Conservation (phyloP, 176 grass and related monocot genomes). For the Raddia guianensis region DNA sequence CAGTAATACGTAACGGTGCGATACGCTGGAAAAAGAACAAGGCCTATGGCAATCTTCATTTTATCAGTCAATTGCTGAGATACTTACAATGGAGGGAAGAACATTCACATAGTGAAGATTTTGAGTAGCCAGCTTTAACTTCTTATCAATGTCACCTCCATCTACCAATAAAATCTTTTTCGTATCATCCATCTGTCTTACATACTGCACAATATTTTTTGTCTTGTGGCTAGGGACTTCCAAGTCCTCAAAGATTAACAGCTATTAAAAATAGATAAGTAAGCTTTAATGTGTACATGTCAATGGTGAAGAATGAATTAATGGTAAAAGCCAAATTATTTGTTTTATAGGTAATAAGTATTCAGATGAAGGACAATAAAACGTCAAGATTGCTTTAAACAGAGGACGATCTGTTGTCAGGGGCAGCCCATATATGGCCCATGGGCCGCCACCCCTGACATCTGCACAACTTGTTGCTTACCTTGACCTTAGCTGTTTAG, state of each 20-base stretch:
- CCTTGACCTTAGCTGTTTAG: background rate
- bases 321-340: background rate
- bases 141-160: constrained; percentile 69
- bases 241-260: constrained; percentile 71
- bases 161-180: constrained; percentile 92
- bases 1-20: too few species aligned
- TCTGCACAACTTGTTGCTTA: too few species aligned
- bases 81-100: constrained; percentile 81
- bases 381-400: constrained; percentile 17
- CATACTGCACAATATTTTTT: constrained; percentile 75
- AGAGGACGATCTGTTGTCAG: background rate
- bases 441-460: too few species aligned
- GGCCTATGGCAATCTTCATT: background rate
- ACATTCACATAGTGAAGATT: constrained; percentile 89
- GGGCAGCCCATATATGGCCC: too few species aligned
- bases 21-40: too few species aligned
- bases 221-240: constrained; percentile 84
- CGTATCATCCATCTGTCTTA: constrained; percentile 61
- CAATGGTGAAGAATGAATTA: background rate
- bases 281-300: background rate
- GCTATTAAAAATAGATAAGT: constrained; percentile 37
- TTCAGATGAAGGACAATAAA: background rate
- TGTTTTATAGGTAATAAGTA: background rate
- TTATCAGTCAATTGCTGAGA: background rate
- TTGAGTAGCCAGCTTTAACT: constrained; percentile 75